phyloP scores from a whole-genome alignment of 306 rosid species.

The Cicer pinnatifidum region DNA sequence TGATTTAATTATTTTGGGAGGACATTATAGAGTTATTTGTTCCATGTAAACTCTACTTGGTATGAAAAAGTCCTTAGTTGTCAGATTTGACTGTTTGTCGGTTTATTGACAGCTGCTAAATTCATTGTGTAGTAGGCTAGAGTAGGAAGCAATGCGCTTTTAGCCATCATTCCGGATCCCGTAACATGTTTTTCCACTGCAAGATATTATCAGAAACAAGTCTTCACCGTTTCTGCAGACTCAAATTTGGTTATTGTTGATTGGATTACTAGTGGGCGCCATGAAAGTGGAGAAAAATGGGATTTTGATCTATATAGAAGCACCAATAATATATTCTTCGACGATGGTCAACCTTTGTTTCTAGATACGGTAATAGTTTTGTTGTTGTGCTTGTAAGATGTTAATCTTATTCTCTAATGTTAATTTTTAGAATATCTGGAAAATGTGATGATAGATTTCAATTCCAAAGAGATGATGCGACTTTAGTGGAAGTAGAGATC shows the following conservation, averaged over 20 bases:
- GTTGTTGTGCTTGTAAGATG: not conserved
- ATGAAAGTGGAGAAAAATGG: slow-evolving; percentile 92
- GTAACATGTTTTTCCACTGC: slow-evolving; percentile 97
- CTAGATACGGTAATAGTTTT: slow-evolving; percentile 70
- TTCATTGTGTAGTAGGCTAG: slow-evolving; percentile 71
- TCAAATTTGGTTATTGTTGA: slow-evolving; percentile 90
- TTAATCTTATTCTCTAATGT: not conserved
- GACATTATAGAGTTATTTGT: not conserved
- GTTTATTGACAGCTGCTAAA: slow-evolving; percentile 44
- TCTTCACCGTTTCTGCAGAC: slow-evolving; percentile 61
- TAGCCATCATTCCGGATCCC: slow-evolving; percentile 90
- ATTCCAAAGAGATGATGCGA: too few species aligned
- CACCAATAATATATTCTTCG: slow-evolving; percentile 71
- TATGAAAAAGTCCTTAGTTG: not conserved
- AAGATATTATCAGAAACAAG: slow-evolving; percentile 87
- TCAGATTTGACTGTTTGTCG: not conserved
- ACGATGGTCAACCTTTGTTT: slow-evolving; percentile 78
- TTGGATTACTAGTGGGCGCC: slow-evolving; percentile 98
- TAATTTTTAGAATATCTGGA: too few species aligned
- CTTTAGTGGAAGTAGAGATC: too few species aligned
- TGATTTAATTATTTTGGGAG: not conserved
- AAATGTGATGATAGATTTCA: too few species aligned
- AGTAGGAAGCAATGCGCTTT: slow-evolving; percentile 74
- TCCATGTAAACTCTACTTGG: not conserved
- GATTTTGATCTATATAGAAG: slow-evolving; percentile 84